Percentiles rank a stretch among this genome's conserved stretches.
Evolutionary conservation across 2,329 filamentous ascomycete genomes (phyloP).

Genomic region (Zymoseptoria passerinii): DNA sequence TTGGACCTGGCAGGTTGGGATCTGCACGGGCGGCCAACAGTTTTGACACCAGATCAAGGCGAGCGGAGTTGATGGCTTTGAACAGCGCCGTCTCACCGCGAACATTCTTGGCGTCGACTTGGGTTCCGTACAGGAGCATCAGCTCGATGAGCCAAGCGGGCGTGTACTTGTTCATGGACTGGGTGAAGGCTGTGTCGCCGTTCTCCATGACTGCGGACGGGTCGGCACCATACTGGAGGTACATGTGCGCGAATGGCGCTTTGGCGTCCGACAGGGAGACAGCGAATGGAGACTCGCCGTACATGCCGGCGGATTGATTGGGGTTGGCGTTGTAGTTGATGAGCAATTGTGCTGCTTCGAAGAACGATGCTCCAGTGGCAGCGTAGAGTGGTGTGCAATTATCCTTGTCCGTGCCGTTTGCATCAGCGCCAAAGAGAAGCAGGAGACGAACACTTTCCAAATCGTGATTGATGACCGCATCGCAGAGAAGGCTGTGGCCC

Average conservation of each 20-base stretch:
- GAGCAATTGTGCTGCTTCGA: conserved; percentile 50
- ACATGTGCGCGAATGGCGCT: conserved; percentile 49
- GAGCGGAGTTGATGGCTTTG: conserved; percentile 49
- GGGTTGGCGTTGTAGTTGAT: conserved; percentile 58
- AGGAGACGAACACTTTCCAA: conserved; percentile 43
- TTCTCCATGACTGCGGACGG: conserved; percentile 44
- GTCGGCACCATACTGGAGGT: conserved; percentile 55
- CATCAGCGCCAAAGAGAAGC: conserved; percentile 51
- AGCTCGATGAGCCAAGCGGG: conserved; percentile 49
- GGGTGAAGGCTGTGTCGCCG: conserved; percentile 54
- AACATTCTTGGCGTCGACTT: conserved; percentile 51
- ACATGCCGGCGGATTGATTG: conserved; percentile 44
- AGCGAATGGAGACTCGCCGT: conserved; percentile 48
- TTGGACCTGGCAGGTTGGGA: conserved; percentile 51
- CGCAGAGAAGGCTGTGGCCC: conserved; percentile 15
- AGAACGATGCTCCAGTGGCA: conserved; percentile 38
- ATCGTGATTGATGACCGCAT: conserved; percentile 23
- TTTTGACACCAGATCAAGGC: conserved; percentile 48
- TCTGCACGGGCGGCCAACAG: conserved; percentile 54
- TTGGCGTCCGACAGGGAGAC: conserved; percentile 46
- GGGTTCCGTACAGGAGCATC: conserved; percentile 51
- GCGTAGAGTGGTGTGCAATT: conserved; percentile 55
- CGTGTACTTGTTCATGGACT: conserved; percentile 52
- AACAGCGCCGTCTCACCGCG: conserved; percentile 58
- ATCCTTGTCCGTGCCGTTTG: conserved; percentile 51